Percentiles rank a stretch among this genome's conserved stretches.
Evolutionary conservation across 148 eudicot genomes (phyloP).

Genomic region (Spergularia bocconei): DNA sequence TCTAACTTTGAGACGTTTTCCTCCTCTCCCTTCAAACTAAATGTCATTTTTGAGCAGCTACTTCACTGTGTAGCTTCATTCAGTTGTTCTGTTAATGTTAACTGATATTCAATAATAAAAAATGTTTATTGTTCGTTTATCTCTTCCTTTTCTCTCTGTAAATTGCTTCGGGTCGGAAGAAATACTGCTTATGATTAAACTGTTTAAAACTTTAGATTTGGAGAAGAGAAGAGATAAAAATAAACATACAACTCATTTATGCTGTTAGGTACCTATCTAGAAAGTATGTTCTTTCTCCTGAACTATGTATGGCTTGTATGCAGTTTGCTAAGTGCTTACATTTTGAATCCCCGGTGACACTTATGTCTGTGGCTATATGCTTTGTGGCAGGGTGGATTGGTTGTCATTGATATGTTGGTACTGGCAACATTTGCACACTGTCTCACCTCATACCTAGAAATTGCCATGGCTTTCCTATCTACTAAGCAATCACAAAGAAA

Average conservation of each 20-base stretch:
- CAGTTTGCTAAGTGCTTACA: not conserved
- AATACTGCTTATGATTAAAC: no score
- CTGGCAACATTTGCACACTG: conserved; percentile 43
- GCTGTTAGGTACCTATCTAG: not conserved
- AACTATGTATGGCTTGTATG: not conserved
- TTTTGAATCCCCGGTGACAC: conserved; percentile 10
- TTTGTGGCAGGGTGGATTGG: conserved; percentile 72
- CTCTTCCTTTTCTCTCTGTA: no score
- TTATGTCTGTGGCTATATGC: not conserved
- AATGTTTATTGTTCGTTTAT: no score
- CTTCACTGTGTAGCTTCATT: not conserved
- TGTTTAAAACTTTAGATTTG: no score
- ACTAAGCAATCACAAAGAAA: conserved; percentile 27
- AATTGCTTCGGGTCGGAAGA: no score
- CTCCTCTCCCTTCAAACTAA: not conserved
- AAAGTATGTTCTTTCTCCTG: not conserved
- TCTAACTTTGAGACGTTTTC: not conserved
- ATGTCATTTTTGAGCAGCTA: not conserved
- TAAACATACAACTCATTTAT: not conserved
- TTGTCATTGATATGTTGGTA: conserved; percentile 54
- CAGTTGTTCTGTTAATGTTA: no score
- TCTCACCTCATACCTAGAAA: conserved; percentile 40
- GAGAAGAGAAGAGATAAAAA: not conserved
- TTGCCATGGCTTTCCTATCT: conserved; percentile 38
- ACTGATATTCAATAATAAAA: no score